Conservation (phyloP, 176 grass and related monocot genomes). For the Triticum timopheevii region DNA sequence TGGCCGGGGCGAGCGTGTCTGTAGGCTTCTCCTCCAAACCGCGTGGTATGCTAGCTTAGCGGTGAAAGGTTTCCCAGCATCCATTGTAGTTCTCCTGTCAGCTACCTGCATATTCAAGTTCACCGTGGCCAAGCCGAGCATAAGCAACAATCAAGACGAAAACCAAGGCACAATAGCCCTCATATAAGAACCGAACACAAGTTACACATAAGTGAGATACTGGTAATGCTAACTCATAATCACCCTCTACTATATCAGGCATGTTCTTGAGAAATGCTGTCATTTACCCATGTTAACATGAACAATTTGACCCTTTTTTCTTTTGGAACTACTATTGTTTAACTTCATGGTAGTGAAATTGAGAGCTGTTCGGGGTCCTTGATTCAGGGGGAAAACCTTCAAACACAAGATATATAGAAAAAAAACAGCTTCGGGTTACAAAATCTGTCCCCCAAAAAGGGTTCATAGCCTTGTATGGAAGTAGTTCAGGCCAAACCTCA, state of each 20-base stretch:
- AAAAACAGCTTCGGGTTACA: not conserved
- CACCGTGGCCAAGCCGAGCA: constrained; percentile 38
- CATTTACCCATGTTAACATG: not conserved
- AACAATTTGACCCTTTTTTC: not conserved
- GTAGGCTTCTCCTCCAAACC: no score
- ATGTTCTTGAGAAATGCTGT: no score
- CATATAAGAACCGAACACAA: constrained; percentile 49
- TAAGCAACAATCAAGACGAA: constrained; percentile 69
- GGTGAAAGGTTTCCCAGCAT: no score
- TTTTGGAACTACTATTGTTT: not conserved
- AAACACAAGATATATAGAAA: not conserved
- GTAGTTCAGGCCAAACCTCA: not conserved
- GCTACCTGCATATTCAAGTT: no score
- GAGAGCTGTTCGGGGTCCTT: not conserved
- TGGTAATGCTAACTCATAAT: not conserved
- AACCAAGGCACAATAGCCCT: constrained; percentile 45
- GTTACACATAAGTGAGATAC: not conserved
- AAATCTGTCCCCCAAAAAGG: not conserved
- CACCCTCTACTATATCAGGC: no score
- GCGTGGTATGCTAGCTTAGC: no score
- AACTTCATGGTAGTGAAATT: not conserved
- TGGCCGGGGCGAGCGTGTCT: no score
- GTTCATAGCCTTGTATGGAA: not conserved
- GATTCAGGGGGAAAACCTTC: not conserved
- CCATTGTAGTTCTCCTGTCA: no score